These are phyloP conservation scores for Chlamydomonas eustigma DNA, from an alignment of 139 green algal genomes.

Conservation along the genomic window DNA sequence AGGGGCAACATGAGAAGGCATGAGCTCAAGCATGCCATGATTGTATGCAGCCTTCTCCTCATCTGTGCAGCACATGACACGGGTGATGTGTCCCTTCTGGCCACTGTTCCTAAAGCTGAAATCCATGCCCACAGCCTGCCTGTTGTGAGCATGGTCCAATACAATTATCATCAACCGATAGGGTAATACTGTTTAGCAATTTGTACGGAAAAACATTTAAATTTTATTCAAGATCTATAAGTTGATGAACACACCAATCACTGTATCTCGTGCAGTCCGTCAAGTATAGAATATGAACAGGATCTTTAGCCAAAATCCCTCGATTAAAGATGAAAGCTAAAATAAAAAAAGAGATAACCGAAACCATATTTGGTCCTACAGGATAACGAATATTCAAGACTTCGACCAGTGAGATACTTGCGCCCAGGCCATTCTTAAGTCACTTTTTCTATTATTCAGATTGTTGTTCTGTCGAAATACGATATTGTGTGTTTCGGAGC, in stretches of 20 bases:
- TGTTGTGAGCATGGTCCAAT: conserved; percentile 10
- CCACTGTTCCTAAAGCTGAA: conserved; percentile 51
- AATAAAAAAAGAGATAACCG: too few relatives aligned
- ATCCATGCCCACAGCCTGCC: conserved; percentile 46
- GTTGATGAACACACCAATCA: conserved; percentile 31
- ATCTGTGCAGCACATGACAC: conserved; percentile 69
- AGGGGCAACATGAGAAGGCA: conserved; percentile 33
- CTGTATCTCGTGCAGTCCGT: conserved; percentile 63
- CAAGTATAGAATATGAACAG: conserved; percentile 52
- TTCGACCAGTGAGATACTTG: too few relatives aligned
- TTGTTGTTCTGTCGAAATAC: too few relatives aligned
- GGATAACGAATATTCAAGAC: too few relatives aligned
- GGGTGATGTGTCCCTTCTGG: conserved; percentile 61
- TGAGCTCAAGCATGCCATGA: conserved; percentile 23
- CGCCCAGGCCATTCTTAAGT: too few relatives aligned
- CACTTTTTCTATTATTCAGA: too few relatives aligned
- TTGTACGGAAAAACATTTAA: too few relatives aligned
- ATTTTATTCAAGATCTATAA: not conserved
- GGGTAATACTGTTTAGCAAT: too few relatives aligned
- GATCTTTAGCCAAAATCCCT: conserved; percentile 7
- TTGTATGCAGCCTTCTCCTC: conserved; percentile 45
- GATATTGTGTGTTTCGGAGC: too few relatives aligned
- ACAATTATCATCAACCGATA: not conserved
- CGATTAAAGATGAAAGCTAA: too few relatives aligned
- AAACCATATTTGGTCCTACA: too few relatives aligned